These are phyloP conservation scores for Cryptococcus amylolentus DNA, from an alignment of 1,284 basidiomycete species.

Conservation along the genomic window DNA sequence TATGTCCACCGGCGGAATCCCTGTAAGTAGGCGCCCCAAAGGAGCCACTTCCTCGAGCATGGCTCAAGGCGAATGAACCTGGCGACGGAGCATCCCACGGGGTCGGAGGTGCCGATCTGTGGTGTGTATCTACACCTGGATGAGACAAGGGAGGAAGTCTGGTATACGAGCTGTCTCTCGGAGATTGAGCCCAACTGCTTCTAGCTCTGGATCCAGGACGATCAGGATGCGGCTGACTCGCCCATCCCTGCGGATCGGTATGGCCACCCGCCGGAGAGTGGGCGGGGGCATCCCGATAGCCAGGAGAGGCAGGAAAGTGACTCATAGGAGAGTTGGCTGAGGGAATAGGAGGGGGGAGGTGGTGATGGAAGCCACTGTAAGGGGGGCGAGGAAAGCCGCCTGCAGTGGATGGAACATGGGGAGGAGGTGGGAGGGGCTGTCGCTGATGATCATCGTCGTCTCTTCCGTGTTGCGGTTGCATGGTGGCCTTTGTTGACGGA, in stretches of 20 bases:
- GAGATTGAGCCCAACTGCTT: slow-evolving; percentile 7
- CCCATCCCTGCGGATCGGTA: slow-evolving; percentile 22
- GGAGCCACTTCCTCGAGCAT: slow-evolving; percentile 5
- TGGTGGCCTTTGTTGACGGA: neutral
- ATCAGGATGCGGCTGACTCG: slow-evolving; percentile 3
- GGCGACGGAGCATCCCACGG: slow-evolving; percentile 20
- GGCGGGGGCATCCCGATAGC: slow-evolving; percentile 7
- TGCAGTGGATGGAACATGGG: neutral
- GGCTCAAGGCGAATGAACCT: slow-evolving; percentile 14
- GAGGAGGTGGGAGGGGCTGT: neutral
- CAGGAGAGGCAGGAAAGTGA: slow-evolving; percentile 9
- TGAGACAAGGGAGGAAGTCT: slow-evolving; percentile 20
- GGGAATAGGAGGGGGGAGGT: slow-evolving; percentile 17
- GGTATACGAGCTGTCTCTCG: slow-evolving; percentile 11
- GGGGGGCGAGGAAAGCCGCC: slow-evolving; percentile 4
- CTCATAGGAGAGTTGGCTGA: slow-evolving; percentile 13
- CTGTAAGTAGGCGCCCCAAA: slow-evolving; percentile 2
- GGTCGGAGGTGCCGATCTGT: neutral
- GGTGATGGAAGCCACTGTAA: slow-evolving; percentile 6
- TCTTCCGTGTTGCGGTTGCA: neutral
- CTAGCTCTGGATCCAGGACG: slow-evolving; percentile 11
- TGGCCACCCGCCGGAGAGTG: slow-evolving; percentile 18
- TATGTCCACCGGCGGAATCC: slow-evolving; percentile 3
- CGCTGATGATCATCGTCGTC: neutral
- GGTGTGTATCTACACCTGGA: slow-evolving; percentile 3